phyloP scores from a whole-genome alignment of 129 eudicot genomes.

The Pseudognaphalium luteoalbum region DNA sequence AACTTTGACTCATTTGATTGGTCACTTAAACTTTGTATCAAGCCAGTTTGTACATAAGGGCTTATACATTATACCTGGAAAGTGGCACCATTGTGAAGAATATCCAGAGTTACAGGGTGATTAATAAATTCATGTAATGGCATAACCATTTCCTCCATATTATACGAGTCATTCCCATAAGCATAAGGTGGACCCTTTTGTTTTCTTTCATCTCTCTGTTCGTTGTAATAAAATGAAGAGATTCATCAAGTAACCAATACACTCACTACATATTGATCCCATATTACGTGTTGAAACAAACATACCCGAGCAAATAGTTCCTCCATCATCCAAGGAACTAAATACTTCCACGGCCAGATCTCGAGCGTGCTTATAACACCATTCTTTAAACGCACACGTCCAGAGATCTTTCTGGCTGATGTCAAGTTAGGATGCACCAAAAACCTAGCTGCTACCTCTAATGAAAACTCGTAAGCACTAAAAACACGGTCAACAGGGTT shows the following conservation, averaged over 20 bases:
- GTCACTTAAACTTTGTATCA: background rate
- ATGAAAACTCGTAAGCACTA: constrained; percentile 88
- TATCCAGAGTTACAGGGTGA: constrained; percentile 73
- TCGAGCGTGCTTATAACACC: constrained; percentile 74
- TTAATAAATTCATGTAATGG: constrained; percentile 76
- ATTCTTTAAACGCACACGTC: constrained; percentile 49
- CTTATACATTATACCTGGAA: constrained; percentile 66
- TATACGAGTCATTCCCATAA: constrained; percentile 58
- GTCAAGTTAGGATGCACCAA: constrained; percentile 83
- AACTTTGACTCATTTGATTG: constrained; percentile 7
- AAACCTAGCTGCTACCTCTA: constrained; percentile 96
- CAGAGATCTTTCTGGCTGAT: constrained; percentile 56
- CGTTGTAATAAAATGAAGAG: constrained; percentile 13
- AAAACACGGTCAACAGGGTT: constrained; percentile 93
- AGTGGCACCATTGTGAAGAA: constrained; percentile 95
- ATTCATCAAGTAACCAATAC: constrained; percentile 8
- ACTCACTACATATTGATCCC: background rate
- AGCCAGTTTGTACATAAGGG: background rate
- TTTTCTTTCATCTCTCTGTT: constrained; percentile 76
- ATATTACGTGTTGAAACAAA: constrained; percentile 20
- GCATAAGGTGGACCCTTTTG: constrained; percentile 35
- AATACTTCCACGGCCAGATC: constrained; percentile 98
- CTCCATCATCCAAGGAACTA: constrained; percentile 99
- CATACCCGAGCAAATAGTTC: constrained; percentile 91
- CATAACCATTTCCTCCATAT: constrained; percentile 76